These are phyloP conservation scores for Solanum lignicaule DNA, from an alignment of 257 asterid species.

Conservation along the genomic window DNA sequence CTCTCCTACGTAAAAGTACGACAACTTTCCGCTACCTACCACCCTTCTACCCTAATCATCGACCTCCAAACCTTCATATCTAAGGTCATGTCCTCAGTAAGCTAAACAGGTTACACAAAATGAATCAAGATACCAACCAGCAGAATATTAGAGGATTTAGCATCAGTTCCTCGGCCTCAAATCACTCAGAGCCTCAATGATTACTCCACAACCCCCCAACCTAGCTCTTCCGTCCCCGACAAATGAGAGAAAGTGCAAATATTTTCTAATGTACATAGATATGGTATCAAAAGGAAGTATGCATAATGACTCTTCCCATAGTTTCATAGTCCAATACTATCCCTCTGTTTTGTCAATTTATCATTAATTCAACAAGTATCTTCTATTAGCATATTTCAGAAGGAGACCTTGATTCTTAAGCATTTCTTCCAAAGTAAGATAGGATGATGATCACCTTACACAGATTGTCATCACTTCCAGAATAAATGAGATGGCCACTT, in stretches of 20 bases:
- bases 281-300: not conserved
- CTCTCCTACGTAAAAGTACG: not conserved
- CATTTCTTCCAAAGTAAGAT: not conserved
- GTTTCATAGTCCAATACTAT: not conserved
- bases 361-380: not conserved
- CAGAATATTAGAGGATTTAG: not conserved
- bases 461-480: slow-evolving; percentile 82
- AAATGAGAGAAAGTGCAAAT: not conserved
- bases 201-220: not conserved
- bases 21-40: not conserved
- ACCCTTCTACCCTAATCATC: not conserved
- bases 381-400: not conserved
- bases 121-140: not conserved
- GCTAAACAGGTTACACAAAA: not conserved
- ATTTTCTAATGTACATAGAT: not conserved
- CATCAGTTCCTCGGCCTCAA: not conserved
- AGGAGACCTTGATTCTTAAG: not conserved
- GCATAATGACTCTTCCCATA: not conserved
- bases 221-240: not conserved
- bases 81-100: not conserved
- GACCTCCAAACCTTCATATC: not conserved
- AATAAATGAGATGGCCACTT: slow-evolving; percentile 75
- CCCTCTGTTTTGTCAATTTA: not conserved
- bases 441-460: slow-evolving; percentile 49
- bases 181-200: not conserved